Evolutionary conservation across 2,329 filamentous ascomycete genomes (phyloP).

Genomic region (Fusarium globosum): DNA sequence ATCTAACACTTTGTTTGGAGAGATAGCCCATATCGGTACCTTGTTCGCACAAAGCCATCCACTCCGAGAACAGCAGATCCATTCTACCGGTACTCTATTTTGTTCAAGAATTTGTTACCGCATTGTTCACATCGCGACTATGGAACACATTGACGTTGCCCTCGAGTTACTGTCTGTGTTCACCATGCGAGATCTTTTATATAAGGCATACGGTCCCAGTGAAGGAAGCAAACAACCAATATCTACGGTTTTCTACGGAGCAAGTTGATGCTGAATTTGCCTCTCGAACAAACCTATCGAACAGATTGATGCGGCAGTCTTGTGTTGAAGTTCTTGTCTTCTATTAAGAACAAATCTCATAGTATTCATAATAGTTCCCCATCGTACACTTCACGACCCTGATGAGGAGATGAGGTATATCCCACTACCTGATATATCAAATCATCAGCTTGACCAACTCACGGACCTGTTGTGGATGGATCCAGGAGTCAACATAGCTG

Average conservation of each 20-base stretch:
- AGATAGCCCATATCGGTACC: background rate
- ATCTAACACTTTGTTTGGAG: constrained; percentile 11
- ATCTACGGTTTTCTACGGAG: background rate
- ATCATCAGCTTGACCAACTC: constrained; percentile 47
- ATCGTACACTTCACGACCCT: background rate
- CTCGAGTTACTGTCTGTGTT: background rate
- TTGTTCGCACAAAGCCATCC: constrained; percentile 18
- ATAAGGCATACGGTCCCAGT: constrained; percentile 1
- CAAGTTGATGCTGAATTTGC: constrained; percentile 1
- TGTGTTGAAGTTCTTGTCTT: constrained; percentile 5
- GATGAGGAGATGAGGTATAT: background rate
- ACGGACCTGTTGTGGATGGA: constrained; percentile 53
- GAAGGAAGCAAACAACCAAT: background rate
- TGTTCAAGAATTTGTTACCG: background rate
- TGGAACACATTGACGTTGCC: background rate
- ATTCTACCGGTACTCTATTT: background rate
- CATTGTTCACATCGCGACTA: constrained; percentile 13
- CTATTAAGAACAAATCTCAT: background rate
- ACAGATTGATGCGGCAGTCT: background rate
- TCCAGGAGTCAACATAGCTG: constrained; percentile 29
- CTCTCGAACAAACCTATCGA: background rate
- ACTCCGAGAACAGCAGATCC: background rate
- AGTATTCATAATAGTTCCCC: constrained; percentile 17
- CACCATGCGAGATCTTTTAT: constrained; percentile 4
- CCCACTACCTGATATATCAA: constrained; percentile 32